Base-by-base conservation (phyloP, 1,139 yeast genomes). In the Geotrichum aggregatum region DNA sequence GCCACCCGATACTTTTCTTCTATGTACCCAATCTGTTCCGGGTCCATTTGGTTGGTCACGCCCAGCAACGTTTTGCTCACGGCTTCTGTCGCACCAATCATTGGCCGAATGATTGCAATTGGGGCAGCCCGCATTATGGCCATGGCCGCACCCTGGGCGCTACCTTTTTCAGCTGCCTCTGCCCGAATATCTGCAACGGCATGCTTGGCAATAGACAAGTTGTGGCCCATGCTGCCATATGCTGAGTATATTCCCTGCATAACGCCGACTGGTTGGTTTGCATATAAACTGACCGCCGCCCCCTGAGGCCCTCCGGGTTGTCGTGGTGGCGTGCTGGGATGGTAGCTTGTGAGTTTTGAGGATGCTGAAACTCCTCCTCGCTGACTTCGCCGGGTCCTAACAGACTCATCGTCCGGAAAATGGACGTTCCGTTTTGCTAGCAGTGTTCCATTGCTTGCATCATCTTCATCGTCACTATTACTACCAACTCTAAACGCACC, bases 81-180 rank as follows among this genome's bases (percentile, higher is more conserved):
- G 0, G 95, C 95, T 65, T 89, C 97, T 0, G 97, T 87, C 0
- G 96, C 89, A 1, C 97, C 98, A 59, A 91, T 89, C 62, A 88
- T 77, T 1, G 98, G 97, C 46, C 97, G 70, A 1, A 91, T 76
- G 16, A 91, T 68, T 7, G 89, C 83, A 21, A 87, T 79, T 0
- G 97, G 97, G 0, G 95, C 81, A 0, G 85, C 87, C 59, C 78
- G 79, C 28, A 86, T 82, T n/a, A 88, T 74, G 0, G 87, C 81
- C 21, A 73, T 71, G 1, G 85, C 77, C 0, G 89, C 87, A 4
- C 81, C 85, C 56, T 79, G 84, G 1, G 87, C 79, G 52, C 79
- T 80, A 0, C 80, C 84, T 41, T 81, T 76, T 30, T 63, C 65
- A 6, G 62, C 60, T 11, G 85, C 76, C 43, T 83, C 84, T 6